Evolutionary conservation across 228 moss, liverwort and hornwort genomes (phyloP).

Genomic region (Sphagnum fallax): DNA sequence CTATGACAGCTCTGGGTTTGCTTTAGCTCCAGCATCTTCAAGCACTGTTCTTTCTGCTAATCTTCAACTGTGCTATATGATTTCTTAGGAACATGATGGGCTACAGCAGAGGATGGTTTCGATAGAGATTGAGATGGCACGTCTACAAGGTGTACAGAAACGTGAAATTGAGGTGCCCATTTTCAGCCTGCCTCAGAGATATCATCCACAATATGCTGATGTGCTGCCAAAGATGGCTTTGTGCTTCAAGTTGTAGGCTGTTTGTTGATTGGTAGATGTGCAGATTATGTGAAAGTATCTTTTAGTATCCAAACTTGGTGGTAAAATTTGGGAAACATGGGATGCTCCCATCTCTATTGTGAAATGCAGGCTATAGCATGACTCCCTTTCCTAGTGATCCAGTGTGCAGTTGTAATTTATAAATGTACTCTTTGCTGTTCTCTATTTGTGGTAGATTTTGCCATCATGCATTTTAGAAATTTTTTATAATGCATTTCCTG

Average conservation of each 20-base stretch:
- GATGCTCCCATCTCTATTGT: too few relatives aligned
- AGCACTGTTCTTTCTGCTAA: too few relatives aligned
- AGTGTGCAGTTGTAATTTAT: too few relatives aligned
- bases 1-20: too few relatives aligned
- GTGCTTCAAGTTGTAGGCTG: not conserved
- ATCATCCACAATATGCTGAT: not conserved
- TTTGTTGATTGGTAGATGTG: not conserved
- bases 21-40: too few relatives aligned
- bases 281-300: not conserved
- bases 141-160: slow-evolving; percentile 12
- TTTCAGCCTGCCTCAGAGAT: not conserved
- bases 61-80: not conserved
- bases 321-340: not conserved
- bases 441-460: too few relatives aligned
- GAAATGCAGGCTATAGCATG: too few relatives aligned
- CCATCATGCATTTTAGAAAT: too few relatives aligned
- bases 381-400: not conserved
- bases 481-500: too few relatives aligned
- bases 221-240: not conserved
- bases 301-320: not conserved
- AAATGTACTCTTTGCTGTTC: too few relatives aligned
- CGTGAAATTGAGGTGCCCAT: slow-evolving; percentile 7
- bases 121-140: slow-evolving; percentile 29
- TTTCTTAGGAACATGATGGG: slow-evolving; percentile 17
- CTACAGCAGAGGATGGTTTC: slow-evolving; percentile 20